A percentile compares a stretch with the other conserved stretches of the same genome.
Evolutionary conservation across 176 grass and related monocot genomes (phyloP).

Genomic region (Eremochloa ophiuroides): DNA sequence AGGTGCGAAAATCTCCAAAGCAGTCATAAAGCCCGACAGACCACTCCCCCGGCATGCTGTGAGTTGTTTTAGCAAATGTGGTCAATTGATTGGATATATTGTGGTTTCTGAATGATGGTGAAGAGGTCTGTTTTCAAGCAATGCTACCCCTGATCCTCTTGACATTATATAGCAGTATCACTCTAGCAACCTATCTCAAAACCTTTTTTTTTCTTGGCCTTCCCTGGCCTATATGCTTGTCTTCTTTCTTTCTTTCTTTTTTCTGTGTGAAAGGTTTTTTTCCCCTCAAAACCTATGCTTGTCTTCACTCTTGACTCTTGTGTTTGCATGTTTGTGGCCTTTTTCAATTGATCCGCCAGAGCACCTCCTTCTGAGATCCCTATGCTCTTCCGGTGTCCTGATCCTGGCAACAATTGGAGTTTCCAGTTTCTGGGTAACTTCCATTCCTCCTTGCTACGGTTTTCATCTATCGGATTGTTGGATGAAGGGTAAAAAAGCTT

Average conservation of each 20-base stretch:
- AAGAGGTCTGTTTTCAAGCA: neutral
- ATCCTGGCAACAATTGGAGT: neutral
- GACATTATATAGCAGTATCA: conserved; percentile 5
- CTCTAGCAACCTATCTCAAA: neutral
- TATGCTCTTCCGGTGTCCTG: neutral
- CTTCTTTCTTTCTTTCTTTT: too few relatives aligned
- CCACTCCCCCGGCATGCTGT: conserved; percentile 37
- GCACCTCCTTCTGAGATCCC: neutral
- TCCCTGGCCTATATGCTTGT: neutral
- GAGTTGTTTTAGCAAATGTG: neutral
- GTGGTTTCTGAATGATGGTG: neutral
- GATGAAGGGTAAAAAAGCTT: neutral
- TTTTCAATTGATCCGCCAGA: too few relatives aligned
- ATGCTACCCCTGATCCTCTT: neutral
- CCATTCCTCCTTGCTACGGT: neutral
- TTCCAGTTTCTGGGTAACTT: conserved; percentile 4
- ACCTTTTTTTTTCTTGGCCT: too few relatives aligned
- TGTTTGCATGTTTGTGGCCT: too few relatives aligned
- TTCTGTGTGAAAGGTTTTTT: too few relatives aligned
- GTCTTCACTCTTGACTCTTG: too few relatives aligned
- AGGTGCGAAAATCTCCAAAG: conserved; percentile 37
- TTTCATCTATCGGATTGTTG: neutral
- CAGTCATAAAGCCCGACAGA: conserved; percentile 44
- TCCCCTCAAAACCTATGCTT: too few relatives aligned
- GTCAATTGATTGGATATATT: neutral